A percentile compares a stretch with the other conserved stretches of the same genome.
These are phyloP conservation scores for Iris pallida DNA, from an alignment of 116 monocot genomes.

Conservation along the genomic window DNA sequence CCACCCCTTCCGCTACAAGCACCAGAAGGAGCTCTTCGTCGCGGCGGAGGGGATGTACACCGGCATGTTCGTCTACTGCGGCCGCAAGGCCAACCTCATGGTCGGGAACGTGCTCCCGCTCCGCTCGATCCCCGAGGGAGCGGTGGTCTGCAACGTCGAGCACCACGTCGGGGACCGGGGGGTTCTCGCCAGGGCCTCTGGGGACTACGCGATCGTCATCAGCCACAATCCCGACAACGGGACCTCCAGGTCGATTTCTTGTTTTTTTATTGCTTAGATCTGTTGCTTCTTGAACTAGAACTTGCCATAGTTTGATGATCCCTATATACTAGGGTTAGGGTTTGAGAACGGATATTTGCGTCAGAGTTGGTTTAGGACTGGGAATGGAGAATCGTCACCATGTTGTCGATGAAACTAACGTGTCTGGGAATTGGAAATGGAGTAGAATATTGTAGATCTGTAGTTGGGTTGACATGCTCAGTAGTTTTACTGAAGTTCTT, in stretches of 20 bases:
- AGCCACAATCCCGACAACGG: slow-evolving; percentile 67
- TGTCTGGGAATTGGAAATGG: no score
- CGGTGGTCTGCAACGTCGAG: slow-evolving; percentile 73
- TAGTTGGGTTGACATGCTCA: no score
- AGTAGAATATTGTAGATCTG: no score
- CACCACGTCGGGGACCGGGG: slow-evolving; percentile 68
- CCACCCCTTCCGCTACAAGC: slow-evolving; percentile 70
- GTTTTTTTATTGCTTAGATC: neutral
- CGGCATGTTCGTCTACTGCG: slow-evolving; percentile 58
- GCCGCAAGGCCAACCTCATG: slow-evolving; percentile 56
- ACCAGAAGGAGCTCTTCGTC: slow-evolving; percentile 70
- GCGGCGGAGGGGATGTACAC: slow-evolving; percentile 78
- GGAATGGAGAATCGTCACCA: no score
- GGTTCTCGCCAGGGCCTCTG: slow-evolving; percentile 48
- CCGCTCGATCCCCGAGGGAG: slow-evolving; percentile 60
- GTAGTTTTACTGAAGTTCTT: no score
- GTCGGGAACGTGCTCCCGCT: slow-evolving; percentile 71
- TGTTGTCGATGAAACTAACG: no score
- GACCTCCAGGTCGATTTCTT: slow-evolving; percentile 39
- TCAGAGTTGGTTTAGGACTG: no score
- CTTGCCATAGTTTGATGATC: no score
- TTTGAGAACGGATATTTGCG: no score
- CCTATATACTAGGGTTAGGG: no score
- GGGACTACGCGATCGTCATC: slow-evolving; percentile 71
- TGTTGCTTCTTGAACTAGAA: no score